Evolutionary conservation across 768 basidiomycete species (phyloP).

Genomic region (Lactifluus subvellereus): DNA sequence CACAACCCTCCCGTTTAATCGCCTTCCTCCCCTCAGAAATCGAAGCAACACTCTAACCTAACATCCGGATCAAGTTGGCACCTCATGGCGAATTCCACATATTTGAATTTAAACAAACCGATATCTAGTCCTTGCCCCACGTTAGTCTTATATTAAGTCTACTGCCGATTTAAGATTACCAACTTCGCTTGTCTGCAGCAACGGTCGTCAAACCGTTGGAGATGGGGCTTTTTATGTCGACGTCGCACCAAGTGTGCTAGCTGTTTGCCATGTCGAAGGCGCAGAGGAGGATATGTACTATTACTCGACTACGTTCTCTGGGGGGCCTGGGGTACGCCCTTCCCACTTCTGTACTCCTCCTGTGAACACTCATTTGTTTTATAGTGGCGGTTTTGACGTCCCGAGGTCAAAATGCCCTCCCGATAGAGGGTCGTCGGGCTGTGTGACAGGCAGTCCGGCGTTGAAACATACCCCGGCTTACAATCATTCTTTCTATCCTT

Average conservation of each 20-base stretch:
- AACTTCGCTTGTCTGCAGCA: conserved; percentile 47
- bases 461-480: conserved; percentile 34
- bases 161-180: not conserved
- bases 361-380: not conserved
- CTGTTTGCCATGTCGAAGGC: conserved; percentile 81
- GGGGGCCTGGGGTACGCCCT: conserved; percentile 71
- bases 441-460: conserved; percentile 93
- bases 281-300: conserved; percentile 78
- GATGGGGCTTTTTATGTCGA: conserved; percentile 84
- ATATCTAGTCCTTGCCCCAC: conserved; percentile 95
- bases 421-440: conserved; percentile 88
- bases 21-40: not conserved
- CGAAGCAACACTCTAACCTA: not conserved
- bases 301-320: conserved; percentile 91
- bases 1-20: conserved; percentile 5
- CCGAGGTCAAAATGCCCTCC: conserved; percentile 92
- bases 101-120: conserved; percentile 66
- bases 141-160: conserved; percentile 40
- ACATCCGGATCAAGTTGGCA: conserved; percentile 68
- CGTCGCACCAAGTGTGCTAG: conserved; percentile 71
- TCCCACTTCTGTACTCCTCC: not conserved
- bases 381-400: conserved; percentile 94
- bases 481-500: conserved; percentile 29
- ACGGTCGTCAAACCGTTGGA: conserved; percentile 94
- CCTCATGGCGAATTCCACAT: conserved; percentile 67